Percentiles rank a stretch among this genome's conserved stretches.
phyloP scores from a whole-genome alignment of 768 basidiomycete species.

The Lactifluus rugatus region DNA sequence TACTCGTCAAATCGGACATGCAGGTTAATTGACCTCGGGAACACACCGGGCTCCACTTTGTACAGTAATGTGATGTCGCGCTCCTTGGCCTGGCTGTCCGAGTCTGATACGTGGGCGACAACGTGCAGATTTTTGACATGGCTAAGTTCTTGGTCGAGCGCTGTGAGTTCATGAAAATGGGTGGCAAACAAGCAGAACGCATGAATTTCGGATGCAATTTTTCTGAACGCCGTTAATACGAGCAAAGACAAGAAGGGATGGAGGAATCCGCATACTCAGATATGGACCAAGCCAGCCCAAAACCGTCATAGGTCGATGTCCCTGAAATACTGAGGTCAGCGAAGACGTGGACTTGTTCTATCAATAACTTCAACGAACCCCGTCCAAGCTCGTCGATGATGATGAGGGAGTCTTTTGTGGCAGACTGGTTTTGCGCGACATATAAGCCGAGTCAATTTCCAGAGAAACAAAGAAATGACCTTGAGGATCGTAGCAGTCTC shows the following conservation, averaged over 20 bases:
- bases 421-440: conserved; percentile 44
- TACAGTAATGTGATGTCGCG: conserved; percentile 77
- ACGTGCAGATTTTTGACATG: conserved; percentile 95
- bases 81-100: conserved; percentile 35
- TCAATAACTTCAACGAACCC: conserved; percentile 34
- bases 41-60: conserved; percentile 66
- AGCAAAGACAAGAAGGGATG: neutral
- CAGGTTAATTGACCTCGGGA: neutral
- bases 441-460: neutral
- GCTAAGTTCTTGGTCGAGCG: conserved; percentile 72
- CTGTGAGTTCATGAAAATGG: conserved; percentile 95
- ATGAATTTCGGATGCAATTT: conserved; percentile 86
- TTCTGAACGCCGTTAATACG: conserved; percentile 35
- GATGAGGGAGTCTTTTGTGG: conserved; percentile 84
- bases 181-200: conserved; percentile 96
- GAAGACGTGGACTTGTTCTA: neutral
- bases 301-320: conserved; percentile 95
- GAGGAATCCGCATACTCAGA: conserved; percentile 59
- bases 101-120: conserved; percentile 74
- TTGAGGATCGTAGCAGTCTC: conserved; percentile 94
- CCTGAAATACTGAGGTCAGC: conserved; percentile 34
- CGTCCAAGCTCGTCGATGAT: conserved; percentile 97
- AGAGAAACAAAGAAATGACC: conserved; percentile 33
- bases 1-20: neutral
- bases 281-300: conserved; percentile 97